Percentiles rank a stretch among this genome's conserved stretches.
Conservation (phyloP, 179 eudicot genomes). For the Carnegiea gigantea region DNA sequence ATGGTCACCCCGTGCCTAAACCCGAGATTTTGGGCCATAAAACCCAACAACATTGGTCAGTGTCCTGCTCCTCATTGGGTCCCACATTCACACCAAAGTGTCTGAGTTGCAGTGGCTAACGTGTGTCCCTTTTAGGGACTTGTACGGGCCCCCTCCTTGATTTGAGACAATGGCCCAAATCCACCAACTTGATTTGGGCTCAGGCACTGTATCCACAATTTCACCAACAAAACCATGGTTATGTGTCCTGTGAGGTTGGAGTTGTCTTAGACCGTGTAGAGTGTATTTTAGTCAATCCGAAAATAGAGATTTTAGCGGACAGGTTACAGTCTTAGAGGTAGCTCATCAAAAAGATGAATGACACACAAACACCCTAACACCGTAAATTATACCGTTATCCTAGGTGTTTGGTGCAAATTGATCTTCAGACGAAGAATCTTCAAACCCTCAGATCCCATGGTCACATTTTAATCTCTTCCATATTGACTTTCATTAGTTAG, state of each 20-base stretch:
- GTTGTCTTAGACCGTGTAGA: no score
- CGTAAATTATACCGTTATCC: no score
- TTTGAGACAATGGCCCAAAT: slow-evolving; percentile 24
- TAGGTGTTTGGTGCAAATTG: no score
- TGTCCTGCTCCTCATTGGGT: slow-evolving; percentile 20
- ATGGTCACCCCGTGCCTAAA: no score
- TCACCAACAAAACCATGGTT: neutral
- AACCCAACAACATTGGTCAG: slow-evolving; percentile 32
- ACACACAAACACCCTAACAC: no score
- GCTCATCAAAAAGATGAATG: no score
- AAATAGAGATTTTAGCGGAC: neutral
- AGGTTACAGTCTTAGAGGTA: neutral
- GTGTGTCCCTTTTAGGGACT: slow-evolving; percentile 16
- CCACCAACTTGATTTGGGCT: slow-evolving; percentile 32
- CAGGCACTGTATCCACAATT: slow-evolving; percentile 5
- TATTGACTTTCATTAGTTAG: no score
- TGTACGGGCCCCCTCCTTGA: slow-evolving; percentile 12
- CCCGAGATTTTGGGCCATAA: no score
- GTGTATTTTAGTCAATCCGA: neutral
- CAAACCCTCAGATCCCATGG: no score
- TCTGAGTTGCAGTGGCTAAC: slow-evolving; percentile 20
- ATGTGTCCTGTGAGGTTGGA: neutral
- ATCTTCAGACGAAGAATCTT: no score
- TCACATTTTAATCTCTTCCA: no score
- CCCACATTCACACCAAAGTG: slow-evolving; percentile 27